Conservation (phyloP, 1,284 basidiomycete species). For the Ustilago loliicola region DNA sequence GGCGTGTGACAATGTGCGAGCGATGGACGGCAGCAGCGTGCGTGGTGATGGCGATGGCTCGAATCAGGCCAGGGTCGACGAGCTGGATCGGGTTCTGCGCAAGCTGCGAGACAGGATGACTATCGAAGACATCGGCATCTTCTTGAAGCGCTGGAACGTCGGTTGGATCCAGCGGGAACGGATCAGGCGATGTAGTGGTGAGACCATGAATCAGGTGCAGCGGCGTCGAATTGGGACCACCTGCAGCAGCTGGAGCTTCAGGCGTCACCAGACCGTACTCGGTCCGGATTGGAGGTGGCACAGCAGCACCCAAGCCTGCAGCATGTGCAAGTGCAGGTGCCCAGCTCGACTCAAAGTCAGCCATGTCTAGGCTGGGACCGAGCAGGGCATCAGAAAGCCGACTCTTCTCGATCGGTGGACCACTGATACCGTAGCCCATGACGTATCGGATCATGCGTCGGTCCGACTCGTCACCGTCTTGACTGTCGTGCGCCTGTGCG, state of each 20-base stretch:
- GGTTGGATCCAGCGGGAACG: conserved; percentile 65
- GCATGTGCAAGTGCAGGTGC: conserved; percentile 60
- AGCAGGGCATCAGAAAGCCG: conserved; percentile 59
- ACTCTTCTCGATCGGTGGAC: conserved; percentile 65
- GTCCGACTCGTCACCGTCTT: conserved; percentile 20
- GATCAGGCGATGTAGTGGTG: conserved; percentile 59
- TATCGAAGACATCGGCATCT: conserved; percentile 37
- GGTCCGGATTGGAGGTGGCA: conserved; percentile 31
- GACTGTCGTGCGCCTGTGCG: conserved; percentile 46
- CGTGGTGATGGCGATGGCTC: conserved; percentile 66
- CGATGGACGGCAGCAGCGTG: conserved; percentile 64
- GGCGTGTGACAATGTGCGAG: conserved; percentile 63
- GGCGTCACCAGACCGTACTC: conserved; percentile 45
- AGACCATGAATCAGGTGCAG: conserved; percentile 68
- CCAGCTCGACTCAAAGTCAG: conserved; percentile 65
- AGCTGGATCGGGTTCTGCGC: conserved; percentile 34
- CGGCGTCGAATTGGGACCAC: conserved; percentile 67
- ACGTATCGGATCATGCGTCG: conserved; percentile 62
- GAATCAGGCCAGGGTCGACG: conserved; percentile 63
- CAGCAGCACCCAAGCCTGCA: conserved; percentile 52
- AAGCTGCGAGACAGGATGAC: conserved; percentile 23
- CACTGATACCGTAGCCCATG: conserved; percentile 65
- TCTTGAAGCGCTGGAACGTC: conserved; percentile 61
- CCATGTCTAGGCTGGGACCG: conserved; percentile 59
- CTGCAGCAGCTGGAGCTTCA: conserved; percentile 38